These are phyloP conservation scores for Pinus tabuliformis DNA, from an alignment of 75 land plant genomes.

Conservation along the genomic window DNA sequence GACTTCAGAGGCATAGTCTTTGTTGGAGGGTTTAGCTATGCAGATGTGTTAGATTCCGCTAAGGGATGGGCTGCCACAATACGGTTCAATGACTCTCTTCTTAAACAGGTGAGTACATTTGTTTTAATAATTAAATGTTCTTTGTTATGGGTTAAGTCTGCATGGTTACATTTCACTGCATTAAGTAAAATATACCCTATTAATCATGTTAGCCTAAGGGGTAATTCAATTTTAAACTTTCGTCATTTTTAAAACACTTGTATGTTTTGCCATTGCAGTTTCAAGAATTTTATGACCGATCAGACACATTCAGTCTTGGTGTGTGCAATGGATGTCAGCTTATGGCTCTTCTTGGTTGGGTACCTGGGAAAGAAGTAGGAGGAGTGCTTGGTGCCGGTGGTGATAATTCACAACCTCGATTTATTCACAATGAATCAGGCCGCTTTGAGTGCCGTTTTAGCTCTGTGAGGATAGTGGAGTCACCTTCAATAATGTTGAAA, in stretches of 20 bases:
- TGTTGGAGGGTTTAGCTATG: slow-evolving; percentile 99
- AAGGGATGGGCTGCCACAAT: slow-evolving; percentile 98
- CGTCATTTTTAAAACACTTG: background rate
- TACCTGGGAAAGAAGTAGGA: slow-evolving; percentile 77
- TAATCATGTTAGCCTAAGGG: background rate
- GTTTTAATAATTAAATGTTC: background rate
- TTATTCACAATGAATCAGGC: slow-evolving; percentile 94
- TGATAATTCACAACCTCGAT: slow-evolving; percentile 84
- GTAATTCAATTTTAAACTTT: background rate
- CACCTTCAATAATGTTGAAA: slow-evolving; percentile 89
- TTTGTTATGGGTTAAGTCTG: background rate
- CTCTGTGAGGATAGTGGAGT: slow-evolving; percentile 74
- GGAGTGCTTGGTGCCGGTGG: slow-evolving; percentile 50
- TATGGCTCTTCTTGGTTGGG: slow-evolving; percentile 97
- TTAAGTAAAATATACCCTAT: background rate
- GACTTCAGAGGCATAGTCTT: slow-evolving; percentile 83
- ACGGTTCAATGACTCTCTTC: slow-evolving; percentile 76
- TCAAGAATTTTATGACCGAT: slow-evolving; percentile 77
- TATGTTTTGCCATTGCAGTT: slow-evolving; percentile 40
- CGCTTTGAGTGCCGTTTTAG: slow-evolving; percentile 94
- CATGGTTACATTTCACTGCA: background rate
- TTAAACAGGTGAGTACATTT: slow-evolving; percentile 36
- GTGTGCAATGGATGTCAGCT: slow-evolving; percentile 99
- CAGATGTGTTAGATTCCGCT: slow-evolving; percentile 95
- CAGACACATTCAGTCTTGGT: slow-evolving; percentile 96